phyloP scores from a whole-genome alignment of 2,329 filamentous ascomycete genomes.

The Penicillium glabrum region DNA sequence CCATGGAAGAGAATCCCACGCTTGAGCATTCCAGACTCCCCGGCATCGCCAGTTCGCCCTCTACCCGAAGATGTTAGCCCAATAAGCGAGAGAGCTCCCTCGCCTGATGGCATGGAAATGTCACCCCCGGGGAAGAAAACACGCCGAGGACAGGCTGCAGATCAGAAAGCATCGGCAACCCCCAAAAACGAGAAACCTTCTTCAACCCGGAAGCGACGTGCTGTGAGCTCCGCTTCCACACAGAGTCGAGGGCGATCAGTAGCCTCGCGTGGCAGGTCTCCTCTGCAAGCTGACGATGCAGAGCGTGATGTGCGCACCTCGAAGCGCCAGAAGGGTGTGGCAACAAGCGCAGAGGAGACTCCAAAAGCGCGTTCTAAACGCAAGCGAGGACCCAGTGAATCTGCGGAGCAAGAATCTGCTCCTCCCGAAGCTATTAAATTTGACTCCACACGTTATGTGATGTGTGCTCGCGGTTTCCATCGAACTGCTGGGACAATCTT shows the following conservation, averaged over 20 bases:
- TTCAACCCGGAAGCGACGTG: conserved; percentile 29
- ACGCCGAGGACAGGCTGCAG: conserved; percentile 22
- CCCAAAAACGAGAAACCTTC: conserved; percentile 29
- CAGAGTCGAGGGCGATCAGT: conserved; percentile 39
- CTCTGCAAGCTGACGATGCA: conserved; percentile 27
- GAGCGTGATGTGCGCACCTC: conserved; percentile 31
- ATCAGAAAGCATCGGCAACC: conserved; percentile 16
- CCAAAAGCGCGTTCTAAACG: conserved; percentile 37
- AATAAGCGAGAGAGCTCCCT: conserved; percentile 44
- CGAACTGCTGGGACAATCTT: conserved; percentile 71
- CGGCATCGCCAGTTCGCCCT: conserved; percentile 42
- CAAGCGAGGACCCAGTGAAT: conserved; percentile 40
- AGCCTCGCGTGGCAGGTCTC: conserved; percentile 33
- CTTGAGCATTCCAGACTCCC: conserved; percentile 34
- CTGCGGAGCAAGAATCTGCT: conserved; percentile 28
- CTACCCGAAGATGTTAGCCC: conserved; percentile 46
- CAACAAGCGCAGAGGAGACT: conserved; percentile 23
- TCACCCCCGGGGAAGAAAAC: conserved; percentile 26
- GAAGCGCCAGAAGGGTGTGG: conserved; percentile 28
- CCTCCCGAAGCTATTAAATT: conserved; percentile 27
- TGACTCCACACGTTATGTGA: conserved; percentile 37
- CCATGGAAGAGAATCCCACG: conserved; percentile 45
- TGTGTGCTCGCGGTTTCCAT: conserved; percentile 51
- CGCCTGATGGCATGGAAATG: conserved; percentile 32
- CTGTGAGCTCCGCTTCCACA: conserved; percentile 36